Percentiles rank a stretch among this genome's conserved stretches.
phyloP scores from a whole-genome alignment of 202 grass and related monocot genomes.

The Brachypodium distachyon region DNA sequence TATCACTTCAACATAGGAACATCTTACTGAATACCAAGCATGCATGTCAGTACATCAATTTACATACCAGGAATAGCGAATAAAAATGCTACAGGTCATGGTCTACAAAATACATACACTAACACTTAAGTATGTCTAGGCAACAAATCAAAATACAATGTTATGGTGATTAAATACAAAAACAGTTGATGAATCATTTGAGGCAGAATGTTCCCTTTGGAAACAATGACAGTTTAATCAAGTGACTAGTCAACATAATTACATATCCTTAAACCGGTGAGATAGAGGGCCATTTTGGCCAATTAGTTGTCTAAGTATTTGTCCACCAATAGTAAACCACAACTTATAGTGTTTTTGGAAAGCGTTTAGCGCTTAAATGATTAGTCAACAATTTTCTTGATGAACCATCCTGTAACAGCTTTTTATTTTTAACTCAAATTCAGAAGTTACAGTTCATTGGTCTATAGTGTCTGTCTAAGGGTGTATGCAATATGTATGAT shows the following conservation, averaged over 20 bases:
- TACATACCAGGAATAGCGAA: neutral
- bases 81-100: neutral
- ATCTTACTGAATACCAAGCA: neutral
- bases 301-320: neutral
- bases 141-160: neutral
- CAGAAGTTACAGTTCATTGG: neutral
- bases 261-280: neutral
- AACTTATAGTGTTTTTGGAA: neutral
- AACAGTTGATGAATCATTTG: neutral
- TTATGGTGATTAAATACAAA: neutral
- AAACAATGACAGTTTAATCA: neutral
- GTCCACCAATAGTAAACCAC: neutral
- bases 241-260: neutral
- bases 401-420: neutral
- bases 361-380: neutral
- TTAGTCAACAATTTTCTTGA: neutral
- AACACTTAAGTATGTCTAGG: neutral
- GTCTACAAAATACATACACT: neutral
- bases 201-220: neutral
- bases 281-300: neutral
- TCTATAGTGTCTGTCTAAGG: neutral
- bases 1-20: neutral
- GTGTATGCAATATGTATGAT: neutral
- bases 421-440: neutral
- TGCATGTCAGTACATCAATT: neutral